These are phyloP conservation scores for Viola odorata DNA, from an alignment of 345 rosid genomes.

Conservation along the genomic window DNA sequence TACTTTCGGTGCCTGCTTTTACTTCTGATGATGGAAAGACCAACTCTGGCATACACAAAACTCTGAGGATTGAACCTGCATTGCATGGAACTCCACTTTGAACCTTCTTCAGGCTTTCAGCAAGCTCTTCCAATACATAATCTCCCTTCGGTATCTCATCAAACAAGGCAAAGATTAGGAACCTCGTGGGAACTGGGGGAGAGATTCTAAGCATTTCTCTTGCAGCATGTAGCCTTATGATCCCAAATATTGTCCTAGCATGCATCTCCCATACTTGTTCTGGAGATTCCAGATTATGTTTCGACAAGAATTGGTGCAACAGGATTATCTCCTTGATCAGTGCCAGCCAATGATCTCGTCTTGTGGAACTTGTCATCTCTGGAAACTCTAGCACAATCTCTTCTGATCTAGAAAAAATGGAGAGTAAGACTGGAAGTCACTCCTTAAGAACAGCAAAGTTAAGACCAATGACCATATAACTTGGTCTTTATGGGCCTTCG, in stretches of 20 bases:
- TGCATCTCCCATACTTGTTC: slow-evolving; percentile 74
- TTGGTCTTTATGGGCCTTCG: too few species aligned
- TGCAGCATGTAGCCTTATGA: slow-evolving; percentile 84
- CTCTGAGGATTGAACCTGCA: slow-evolving; percentile 69
- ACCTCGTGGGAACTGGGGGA: slow-evolving; percentile 70
- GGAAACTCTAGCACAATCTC: slow-evolving; percentile 87
- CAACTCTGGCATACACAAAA: slow-evolving; percentile 38
- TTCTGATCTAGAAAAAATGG: slow-evolving; percentile 43
- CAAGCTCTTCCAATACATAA: slow-evolving; percentile 63
- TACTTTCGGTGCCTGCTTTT: slow-evolving; percentile 24
- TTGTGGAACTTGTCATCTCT: slow-evolving; percentile 86
- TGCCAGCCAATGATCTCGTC: slow-evolving; percentile 91
- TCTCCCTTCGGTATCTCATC: slow-evolving; percentile 90
- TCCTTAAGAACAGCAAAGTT: neutral
- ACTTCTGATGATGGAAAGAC: slow-evolving; percentile 26
- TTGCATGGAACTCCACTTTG: slow-evolving; percentile 41
- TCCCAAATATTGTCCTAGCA: slow-evolving; percentile 69
- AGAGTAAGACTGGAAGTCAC: neutral
- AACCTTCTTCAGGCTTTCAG: slow-evolving; percentile 52
- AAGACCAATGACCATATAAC: neutral
- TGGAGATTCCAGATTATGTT: slow-evolving; percentile 39
- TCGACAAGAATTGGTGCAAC: slow-evolving; percentile 65
- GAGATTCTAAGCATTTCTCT: slow-evolving; percentile 78
- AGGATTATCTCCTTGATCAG: slow-evolving; percentile 58
- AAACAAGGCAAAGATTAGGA: slow-evolving; percentile 72